A percentile compares a stretch with the other conserved stretches of the same genome.
Conservation (phyloP, 257 asterid genomes). For the Prunella vulgaris region DNA sequence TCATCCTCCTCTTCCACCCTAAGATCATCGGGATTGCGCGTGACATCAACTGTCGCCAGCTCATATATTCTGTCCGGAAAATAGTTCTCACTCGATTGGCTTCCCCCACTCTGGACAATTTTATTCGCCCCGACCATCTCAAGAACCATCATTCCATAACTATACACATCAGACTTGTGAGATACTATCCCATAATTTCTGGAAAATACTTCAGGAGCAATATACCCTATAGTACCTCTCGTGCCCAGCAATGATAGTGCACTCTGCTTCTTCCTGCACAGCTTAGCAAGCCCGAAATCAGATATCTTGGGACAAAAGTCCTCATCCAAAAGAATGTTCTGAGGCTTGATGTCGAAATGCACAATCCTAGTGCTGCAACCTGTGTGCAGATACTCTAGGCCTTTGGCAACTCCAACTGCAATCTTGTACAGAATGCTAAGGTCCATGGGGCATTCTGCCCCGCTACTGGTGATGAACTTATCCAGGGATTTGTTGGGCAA, state of each 20-base stretch:
- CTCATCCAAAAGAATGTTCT: constrained; percentile 49
- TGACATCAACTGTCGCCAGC: constrained; percentile 26
- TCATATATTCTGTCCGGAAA: constrained; percentile 46
- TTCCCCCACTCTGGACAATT: neutral
- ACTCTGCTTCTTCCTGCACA: constrained; percentile 35
- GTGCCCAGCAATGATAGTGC: constrained; percentile 26
- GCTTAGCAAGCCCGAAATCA: constrained; percentile 47
- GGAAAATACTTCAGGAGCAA: constrained; percentile 48
- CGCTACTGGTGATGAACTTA: neutral
- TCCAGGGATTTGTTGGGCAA: neutral
- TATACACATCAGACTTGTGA: constrained; percentile 54
- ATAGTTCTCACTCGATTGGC: constrained; percentile 30
- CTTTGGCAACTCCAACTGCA: constrained; percentile 44
- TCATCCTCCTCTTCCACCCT: constrained; percentile 30
- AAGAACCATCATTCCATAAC: constrained; percentile 57
- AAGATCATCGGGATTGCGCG: constrained; percentile 3
- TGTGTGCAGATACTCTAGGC: constrained; percentile 54
- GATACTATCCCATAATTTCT: constrained; percentile 42
- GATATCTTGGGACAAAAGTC: constrained; percentile 49
- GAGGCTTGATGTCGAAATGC: constrained; percentile 74
- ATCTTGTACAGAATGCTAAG: constrained; percentile 28
- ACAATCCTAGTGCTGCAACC: constrained; percentile 53
- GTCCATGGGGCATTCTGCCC: constrained; percentile 16
- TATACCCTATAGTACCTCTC: constrained; percentile 50
- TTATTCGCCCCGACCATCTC: constrained; percentile 46